Base-by-base conservation (phyloP, 345 rosid species). In the Hevea brasiliensis region DNA sequence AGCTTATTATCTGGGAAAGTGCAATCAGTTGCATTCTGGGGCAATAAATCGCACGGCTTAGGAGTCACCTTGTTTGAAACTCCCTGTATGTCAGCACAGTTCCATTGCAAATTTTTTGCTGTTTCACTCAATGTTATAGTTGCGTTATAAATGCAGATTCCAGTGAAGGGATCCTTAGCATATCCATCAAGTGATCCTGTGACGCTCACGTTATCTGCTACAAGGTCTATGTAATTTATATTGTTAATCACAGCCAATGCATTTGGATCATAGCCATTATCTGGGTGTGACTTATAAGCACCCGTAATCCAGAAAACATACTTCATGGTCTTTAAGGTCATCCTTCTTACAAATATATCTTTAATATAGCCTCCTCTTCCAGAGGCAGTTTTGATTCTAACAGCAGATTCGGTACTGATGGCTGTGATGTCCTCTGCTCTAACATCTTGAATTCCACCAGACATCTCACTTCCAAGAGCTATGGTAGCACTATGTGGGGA, bases 381-480 rank as follows among this genome's bases (percentile, higher is more conserved):
- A 0, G 69, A 54, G 0, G 87, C 92, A 1, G 93, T 88, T 74
- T 90, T 90, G 74, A 92, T 89, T 69, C 96, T 59, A 40, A 90
- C 18, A 13, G 84, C 87, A 0, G 93, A 88, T 71, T 92, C 56
- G 0, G 93, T 90, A 74, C 89, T 68, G 70, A 85, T 54, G 0
- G 87, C 87, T 9, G 80, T 79, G 8, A 85, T 77, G 68, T 84
- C 88, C 62, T 92, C 97, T 18, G 67, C 81, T 63, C 97, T 80
- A 7, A 89, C 86, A 61, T 92, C 84, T 59, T 74, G 72, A 60
- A 93, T 86, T 59, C 94, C 94, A 4, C 98, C 97, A 0, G 98
- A 90, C 93, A 92, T 89, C 66, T 93, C 98, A 37, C 94, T 92
- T 40, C 98, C 98, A 1, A 90, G 84, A 7, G 98, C 98, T 26